Evolutionary conservation across 73 alveolate genomes (phyloP), one percentile per base, ranked within the genome.

Genomic region (Paramecium sexaurelia): DNA sequence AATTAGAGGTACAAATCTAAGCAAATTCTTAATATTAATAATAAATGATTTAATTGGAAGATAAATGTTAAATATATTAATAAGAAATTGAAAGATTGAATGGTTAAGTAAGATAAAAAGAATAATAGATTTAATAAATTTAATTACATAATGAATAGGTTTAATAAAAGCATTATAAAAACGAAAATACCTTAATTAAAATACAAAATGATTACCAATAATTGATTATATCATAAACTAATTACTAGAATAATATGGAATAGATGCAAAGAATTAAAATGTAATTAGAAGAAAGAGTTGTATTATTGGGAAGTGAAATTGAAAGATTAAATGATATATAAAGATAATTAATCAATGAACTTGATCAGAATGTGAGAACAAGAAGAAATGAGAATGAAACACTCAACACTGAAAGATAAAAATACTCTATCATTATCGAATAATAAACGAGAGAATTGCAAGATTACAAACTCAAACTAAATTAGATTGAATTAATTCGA

Each of bases 231-330:
- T 7, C 15, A 51, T 51, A 51, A 20, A 51, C 29, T 6, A 78
- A 33, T 7, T 78, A 19, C 19, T 20, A 17, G 41, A 37, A 78
- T 41, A 24, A 41, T 41, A 1, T 51, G 17, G 90, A 78, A 24
- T 78, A 78, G 20, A 8, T 45, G 3, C 4, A 78, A 33, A 37
- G 32, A 78, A 24, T 19, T 8, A 78, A 78, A 45, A 22, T 36
- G 55, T 43, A 78, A 78, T 78, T 78, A 45, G 90, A 78, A 26
- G 90, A 78, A 33, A 78, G 73, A 78, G 90, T 78, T 10, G 19
- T 78, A 11, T 41, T 78, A 45, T 26, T 39, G 6, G 90, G 90
- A 2, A 13, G 61, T 13, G 90, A 78, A 78, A 78, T 78, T 78
- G 90, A 78, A 40, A 78, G 90, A 45, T 45, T 39, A 22, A 41